Percentiles rank a stretch among this genome's conserved stretches.
Conservation (phyloP, 2,329 filamentous ascomycete genomes). For the Botryotinia narcissicola region DNA sequence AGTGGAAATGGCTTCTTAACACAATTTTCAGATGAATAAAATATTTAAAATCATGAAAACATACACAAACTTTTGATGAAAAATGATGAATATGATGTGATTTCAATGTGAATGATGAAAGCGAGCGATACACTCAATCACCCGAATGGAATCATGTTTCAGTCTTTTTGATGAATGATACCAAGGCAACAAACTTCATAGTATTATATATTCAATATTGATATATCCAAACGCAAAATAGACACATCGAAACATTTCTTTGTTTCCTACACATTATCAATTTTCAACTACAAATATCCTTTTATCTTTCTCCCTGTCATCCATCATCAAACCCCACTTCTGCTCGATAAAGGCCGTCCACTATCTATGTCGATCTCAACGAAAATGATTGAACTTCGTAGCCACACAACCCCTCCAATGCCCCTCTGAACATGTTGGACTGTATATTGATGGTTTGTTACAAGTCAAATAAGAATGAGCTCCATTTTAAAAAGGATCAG, state of each 20-base stretch:
- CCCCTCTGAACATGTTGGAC: too few species aligned
- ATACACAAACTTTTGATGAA: background rate
- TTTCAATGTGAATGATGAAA: background rate
- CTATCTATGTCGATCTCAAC: too few species aligned
- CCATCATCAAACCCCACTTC: background rate
- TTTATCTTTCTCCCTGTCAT: background rate
- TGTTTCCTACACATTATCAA: background rate
- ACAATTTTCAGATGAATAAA: slow-evolving; percentile 12
- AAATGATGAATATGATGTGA: slow-evolving; percentile 3
- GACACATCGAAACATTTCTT: background rate
- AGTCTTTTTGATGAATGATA: too few species aligned
- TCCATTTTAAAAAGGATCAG: too few species aligned
- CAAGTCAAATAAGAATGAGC: too few species aligned
- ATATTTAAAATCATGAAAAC: background rate
- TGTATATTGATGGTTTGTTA: too few species aligned
- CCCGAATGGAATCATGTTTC: too few species aligned
- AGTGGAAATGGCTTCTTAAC: slow-evolving; percentile 2
- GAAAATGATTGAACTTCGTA: too few species aligned
- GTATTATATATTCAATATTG: too few species aligned
- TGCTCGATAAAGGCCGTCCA: background rate
- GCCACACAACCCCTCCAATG: too few species aligned
- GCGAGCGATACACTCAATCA: background rate
- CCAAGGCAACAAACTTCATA: too few species aligned
- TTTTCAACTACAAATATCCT: background rate
- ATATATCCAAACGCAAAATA: background rate